A percentile compares a stretch with the other conserved stretches of the same genome.
phyloP scores from a whole-genome alignment of 768 basidiomycete species.

The Hysterangium stoloniferum region DNA sequence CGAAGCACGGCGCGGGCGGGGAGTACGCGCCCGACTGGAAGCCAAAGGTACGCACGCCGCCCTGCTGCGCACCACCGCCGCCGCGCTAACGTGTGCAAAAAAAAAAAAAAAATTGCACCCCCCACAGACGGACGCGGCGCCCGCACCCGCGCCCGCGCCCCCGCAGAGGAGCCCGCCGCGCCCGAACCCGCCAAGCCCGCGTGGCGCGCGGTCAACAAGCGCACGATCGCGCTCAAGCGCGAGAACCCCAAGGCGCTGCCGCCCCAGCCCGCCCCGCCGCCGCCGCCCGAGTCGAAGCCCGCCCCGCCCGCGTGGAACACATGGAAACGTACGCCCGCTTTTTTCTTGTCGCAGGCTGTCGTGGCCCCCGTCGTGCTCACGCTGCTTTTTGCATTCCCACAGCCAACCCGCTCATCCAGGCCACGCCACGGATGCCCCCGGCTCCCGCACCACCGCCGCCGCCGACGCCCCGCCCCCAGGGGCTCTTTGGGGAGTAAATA shows the following conservation, averaged over 20 bases:
- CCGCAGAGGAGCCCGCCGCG: constrained; percentile 10
- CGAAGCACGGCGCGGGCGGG: constrained; percentile 17
- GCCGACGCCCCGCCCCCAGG: constrained; percentile 9
- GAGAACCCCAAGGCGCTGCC: constrained; percentile 13
- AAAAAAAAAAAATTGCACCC: too few relatives aligned
- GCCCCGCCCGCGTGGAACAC: constrained; percentile 54
- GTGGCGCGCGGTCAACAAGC: constrained; percentile 14
- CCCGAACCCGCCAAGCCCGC: constrained; percentile 14
- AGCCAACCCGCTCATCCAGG: constrained; percentile 10
- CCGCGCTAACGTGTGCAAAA: neutral
- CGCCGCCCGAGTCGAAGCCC: neutral
- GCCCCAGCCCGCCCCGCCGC: constrained; percentile 10
- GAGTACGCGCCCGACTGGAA: constrained; percentile 12
- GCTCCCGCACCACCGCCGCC: constrained; percentile 14
- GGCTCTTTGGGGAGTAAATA: constrained; percentile 9
- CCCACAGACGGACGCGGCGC: constrained; percentile 5
- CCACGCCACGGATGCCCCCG: constrained; percentile 8
- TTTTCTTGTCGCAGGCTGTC: constrained; percentile 13
- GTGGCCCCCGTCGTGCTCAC: too few relatives aligned
- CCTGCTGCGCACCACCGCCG: neutral
- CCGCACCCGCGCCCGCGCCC: constrained; percentile 12
- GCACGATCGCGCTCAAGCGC: constrained; percentile 10
- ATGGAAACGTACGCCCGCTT: constrained; percentile 59
- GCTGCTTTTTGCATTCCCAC: constrained; percentile 3
- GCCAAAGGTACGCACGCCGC: neutral